phyloP scores from a whole-genome alignment of 2,329 filamentous ascomycete species.

The Aspergillus sp. region DNA sequence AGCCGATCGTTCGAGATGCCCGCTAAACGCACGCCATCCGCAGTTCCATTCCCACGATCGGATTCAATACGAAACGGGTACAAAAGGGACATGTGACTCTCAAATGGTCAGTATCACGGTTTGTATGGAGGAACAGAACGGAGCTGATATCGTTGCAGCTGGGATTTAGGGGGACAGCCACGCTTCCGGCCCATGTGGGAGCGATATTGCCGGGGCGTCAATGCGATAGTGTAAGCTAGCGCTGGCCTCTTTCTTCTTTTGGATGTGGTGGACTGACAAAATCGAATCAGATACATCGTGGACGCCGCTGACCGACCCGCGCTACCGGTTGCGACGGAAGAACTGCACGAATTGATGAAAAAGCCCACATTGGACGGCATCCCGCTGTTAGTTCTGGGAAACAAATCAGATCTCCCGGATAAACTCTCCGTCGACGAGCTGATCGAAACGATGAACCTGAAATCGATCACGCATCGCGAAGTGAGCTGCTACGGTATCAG shows the following conservation, averaged over 20 bases:
- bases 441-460: slow-evolving; percentile 86
- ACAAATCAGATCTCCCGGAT: slow-evolving; percentile 91
- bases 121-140: not conserved
- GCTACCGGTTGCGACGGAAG: slow-evolving; percentile 79
- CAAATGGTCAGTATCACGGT: slow-evolving; percentile 61
- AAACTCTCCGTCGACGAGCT: slow-evolving; percentile 90
- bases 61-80: slow-evolving; percentile 98
- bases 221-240: slow-evolving; percentile 72
- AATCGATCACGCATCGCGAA: slow-evolving; percentile 81
- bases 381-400: slow-evolving; percentile 86
- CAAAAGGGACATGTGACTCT: slow-evolving; percentile 97
- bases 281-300: slow-evolving; percentile 68
- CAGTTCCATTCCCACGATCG: slow-evolving; percentile 96
- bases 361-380: slow-evolving; percentile 82
- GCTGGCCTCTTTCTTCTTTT: not conserved
- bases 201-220: slow-evolving; percentile 93
- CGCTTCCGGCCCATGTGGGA: slow-evolving; percentile 99
- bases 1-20: not conserved
- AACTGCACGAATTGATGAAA: slow-evolving; percentile 81
- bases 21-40: slow-evolving; percentile 18
- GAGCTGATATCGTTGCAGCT: slow-evolving; percentile 45
- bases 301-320: slow-evolving; percentile 82
- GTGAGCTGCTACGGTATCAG: slow-evolving; percentile 99
- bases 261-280: slow-evolving; percentile 5
- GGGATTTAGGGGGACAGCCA: slow-evolving; percentile 96